Base-by-base conservation (phyloP, 257 asterid genomes). In the Haberlea rhodopensis region DNA sequence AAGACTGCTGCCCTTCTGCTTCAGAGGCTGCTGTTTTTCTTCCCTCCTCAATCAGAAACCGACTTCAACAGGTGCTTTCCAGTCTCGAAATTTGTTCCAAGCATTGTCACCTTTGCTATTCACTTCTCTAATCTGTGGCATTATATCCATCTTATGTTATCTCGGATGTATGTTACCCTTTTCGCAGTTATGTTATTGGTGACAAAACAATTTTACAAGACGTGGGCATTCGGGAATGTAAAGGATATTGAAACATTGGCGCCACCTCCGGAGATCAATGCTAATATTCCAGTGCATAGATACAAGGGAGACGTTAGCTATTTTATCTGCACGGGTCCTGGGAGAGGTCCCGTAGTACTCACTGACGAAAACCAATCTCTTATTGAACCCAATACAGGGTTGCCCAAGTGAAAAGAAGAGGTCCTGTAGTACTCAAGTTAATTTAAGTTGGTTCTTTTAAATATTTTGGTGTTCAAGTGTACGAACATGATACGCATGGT, bases 151-250 rank as follows among this genome's bases (percentile, higher is more conserved):
- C 13, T 18, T 10, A 54, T 53, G 27, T 45, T 15, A 24, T 52
- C 51, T 49, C 37, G 32, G 21, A 13, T 32, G 25, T 49, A 10
- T 22, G n/a, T 29, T 20, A 54, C 26, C 27, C 27, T 0, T 25
- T 29, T 65, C 77, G 16, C 87, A 94, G 99, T 76, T 90, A 94
- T 54, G 86, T 94, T 29, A 82, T 94, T 10, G 99, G 99, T 52
- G 99, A 90, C 75, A 86, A 81, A 70, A 82, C 97, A 5, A 85
- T 94, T 76, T 65, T 94, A 20, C 71, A 84, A 73, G 99, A 94
- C 69, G 97, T 96, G 1, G 95, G 95, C 27, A 77, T 94, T 72
- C 76, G 79, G 48, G 80, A 77, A 63, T n/a, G 51, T 86, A 73
- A 87, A 86, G 63, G 99, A 94, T 26, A 65, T 87, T 0, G 96